Percentiles rank a stretch among this genome's conserved stretches.
Conservation (phyloP, 805 yeast species). For the Grigorovia humatica region DNA sequence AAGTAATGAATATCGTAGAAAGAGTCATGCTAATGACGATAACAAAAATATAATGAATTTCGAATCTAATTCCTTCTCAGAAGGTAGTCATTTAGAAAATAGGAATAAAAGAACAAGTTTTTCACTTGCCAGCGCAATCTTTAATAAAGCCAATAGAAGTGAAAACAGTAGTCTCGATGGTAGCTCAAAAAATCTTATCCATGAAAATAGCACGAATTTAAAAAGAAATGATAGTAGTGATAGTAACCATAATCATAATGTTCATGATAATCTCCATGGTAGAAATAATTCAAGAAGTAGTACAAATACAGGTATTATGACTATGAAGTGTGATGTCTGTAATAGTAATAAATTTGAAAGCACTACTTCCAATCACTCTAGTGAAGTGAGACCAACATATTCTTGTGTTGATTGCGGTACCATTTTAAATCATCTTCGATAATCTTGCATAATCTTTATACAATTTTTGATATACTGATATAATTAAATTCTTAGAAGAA, state of each 20-base stretch:
- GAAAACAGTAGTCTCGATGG: not conserved
- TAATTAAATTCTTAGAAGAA: too few relatives aligned
- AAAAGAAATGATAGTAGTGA: not conserved
- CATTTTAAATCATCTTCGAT: slow-evolving; percentile 18
- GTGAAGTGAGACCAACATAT: slow-evolving; percentile 10
- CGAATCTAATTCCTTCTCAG: not conserved
- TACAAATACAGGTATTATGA: slow-evolving; percentile 1
- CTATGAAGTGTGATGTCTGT: slow-evolving; percentile 19
- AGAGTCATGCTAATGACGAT: not conserved
- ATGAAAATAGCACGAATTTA: not conserved
- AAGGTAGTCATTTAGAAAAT: not conserved
- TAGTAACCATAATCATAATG: too few relatives aligned
- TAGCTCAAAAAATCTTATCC: not conserved
- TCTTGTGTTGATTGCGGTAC: slow-evolving; percentile 24
- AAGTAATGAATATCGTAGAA: not conserved
- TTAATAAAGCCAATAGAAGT: slow-evolving; percentile 12
- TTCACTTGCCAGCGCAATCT: slow-evolving; percentile 8
- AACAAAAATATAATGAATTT: not conserved
- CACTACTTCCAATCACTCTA: slow-evolving; percentile 2
- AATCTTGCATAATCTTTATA: not conserved
- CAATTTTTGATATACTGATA: too few relatives aligned
- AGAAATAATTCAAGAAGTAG: slow-evolving; percentile 1
- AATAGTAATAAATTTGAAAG: slow-evolving; percentile 18
- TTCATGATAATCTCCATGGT: not conserved
- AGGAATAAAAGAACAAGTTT: slow-evolving; percentile 13